Evolutionary conservation across 1,284 basidiomycete genomes (phyloP).

Genomic region (Trichosporon inkin): DNA sequence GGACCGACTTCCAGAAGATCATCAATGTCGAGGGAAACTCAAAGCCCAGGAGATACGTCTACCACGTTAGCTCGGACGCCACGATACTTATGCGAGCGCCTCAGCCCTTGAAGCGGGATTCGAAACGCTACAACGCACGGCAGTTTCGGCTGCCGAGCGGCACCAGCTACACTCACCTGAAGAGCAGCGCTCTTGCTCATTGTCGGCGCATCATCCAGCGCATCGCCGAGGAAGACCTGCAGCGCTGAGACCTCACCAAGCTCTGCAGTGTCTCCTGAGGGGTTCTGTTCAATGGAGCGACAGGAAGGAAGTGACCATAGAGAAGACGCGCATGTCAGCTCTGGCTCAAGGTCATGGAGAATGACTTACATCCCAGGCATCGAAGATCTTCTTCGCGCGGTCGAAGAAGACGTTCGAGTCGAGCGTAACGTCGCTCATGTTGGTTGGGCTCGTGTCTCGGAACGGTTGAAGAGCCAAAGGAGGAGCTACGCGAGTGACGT

Average conservation of each 20-base stretch:
- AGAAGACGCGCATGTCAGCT: neutral
- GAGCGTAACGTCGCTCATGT: constrained; percentile 54
- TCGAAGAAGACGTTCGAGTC: constrained; percentile 60
- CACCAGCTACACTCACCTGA: constrained; percentile 68
- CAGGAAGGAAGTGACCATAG: neutral
- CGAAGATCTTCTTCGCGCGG: constrained; percentile 64
- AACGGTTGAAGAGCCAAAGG: neutral
- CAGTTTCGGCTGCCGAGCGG: no score
- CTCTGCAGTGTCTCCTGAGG: constrained; percentile 60
- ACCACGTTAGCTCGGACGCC: constrained; percentile 8
- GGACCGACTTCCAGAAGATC: constrained; percentile 60
- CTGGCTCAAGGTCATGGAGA: neutral
- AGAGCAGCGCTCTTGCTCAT: constrained; percentile 83
- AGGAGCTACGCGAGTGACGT: neutral
- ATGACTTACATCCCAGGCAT: constrained; percentile 67
- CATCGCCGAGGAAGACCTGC: constrained; percentile 75
- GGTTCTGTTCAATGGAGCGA: constrained; percentile 55
- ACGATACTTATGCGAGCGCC: neutral
- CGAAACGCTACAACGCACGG: no score
- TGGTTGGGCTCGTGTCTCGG: constrained; percentile 4
- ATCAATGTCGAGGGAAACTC: constrained; percentile 94
- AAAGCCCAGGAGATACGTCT: constrained; percentile 95
- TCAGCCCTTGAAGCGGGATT: no score
- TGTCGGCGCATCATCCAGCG: constrained; percentile 74
- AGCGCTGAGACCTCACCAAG: constrained; percentile 58